Evolutionary conservation across 352 stramenopile genomes (phyloP), one percentile per base, ranked within the genome.

Genomic region (Phytopythium chamaehyphon): DNA sequence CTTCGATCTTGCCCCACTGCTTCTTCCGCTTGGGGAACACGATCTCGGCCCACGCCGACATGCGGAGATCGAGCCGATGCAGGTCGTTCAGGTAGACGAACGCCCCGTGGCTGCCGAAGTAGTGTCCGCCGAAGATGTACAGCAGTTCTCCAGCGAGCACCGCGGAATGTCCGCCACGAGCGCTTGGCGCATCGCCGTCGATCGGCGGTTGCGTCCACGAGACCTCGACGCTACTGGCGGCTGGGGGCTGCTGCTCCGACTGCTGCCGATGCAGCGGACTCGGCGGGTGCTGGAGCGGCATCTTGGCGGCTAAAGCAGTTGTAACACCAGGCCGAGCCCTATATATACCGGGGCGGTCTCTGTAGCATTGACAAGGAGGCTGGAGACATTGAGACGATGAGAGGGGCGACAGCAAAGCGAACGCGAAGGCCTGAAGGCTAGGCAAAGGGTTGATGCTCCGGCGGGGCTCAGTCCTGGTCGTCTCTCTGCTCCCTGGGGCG

Each of bases 21-120:
- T 47, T 47, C 33, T n/a, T 47, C 12, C 50, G 50, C 33, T 72
- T 63, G 4, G 55, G 59, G 42, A 86, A 83, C 19, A 76, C 56
- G 50, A 90, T 71, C 61, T 88, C 74, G 19, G 69, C 61, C 83
- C 83, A 93, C 15, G 73, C 72, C 35, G 87, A 90, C 10, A 71
- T 90, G 51, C 80, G 70, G 12, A 95, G 67, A 69, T 97, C 86
- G 26, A 97, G 68, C 0, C 87, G 73, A 56, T 92, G 83, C n/a
- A 89, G 66, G 54, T 97, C 90, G 52, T 96, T 96, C 21, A 96
- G 63, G 69, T 97, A 97, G 38, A 82, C 75, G 55, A 97, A 97
- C 12, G 57, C 61, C 21, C 83, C 81, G 10, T 88, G 71, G 54
- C 81, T 85, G 26, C 87, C 78, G 62, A 96, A 96, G 68, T 80